phyloP scores from a whole-genome alignment of 2,329 filamentous ascomycete species.

The Biscogniauxia sp. region DNA sequence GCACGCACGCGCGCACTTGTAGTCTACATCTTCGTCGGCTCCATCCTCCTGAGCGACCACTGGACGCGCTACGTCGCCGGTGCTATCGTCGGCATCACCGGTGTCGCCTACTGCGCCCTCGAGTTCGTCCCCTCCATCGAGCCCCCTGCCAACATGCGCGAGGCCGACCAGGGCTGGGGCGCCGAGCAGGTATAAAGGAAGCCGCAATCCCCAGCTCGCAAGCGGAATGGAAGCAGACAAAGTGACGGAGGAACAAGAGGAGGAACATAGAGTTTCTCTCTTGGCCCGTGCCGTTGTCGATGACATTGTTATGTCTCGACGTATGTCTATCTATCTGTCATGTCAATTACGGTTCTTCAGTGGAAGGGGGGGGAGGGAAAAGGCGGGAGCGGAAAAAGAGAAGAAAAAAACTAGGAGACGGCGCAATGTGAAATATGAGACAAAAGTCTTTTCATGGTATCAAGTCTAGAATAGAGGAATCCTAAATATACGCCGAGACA shows the following conservation, averaged over 20 bases:
- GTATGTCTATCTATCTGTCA: too few relatives aligned
- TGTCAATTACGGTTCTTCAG: too few relatives aligned
- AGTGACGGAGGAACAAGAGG: neutral
- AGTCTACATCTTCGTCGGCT: slow-evolving; percentile 97
- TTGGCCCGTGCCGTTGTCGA: too few relatives aligned
- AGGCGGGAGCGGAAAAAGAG: too few relatives aligned
- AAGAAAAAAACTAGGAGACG: too few relatives aligned
- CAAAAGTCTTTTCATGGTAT: too few relatives aligned
- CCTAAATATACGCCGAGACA: too few relatives aligned
- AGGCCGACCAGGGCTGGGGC: slow-evolving; percentile 72
- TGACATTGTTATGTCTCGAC: too few relatives aligned
- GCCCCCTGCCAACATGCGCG: slow-evolving; percentile 78
- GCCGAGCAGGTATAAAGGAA: slow-evolving; percentile 62
- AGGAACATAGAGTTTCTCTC: too few relatives aligned
- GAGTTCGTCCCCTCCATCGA: slow-evolving; percentile 79
- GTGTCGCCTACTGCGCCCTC: slow-evolving; percentile 72
- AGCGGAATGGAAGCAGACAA: neutral
- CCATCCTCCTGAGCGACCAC: slow-evolving; percentile 70
- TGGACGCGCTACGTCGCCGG: slow-evolving; percentile 74
- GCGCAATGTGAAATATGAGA: neutral
- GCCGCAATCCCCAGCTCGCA: neutral
- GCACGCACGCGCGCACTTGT: too few relatives aligned
- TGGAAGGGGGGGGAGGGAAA: too few relatives aligned
- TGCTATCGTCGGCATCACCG: slow-evolving; percentile 72
- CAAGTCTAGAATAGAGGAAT: too few relatives aligned